phyloP scores from a whole-genome alignment of 2,329 filamentous ascomycete species.

The Clarireedia homoeocarpa region DNA sequence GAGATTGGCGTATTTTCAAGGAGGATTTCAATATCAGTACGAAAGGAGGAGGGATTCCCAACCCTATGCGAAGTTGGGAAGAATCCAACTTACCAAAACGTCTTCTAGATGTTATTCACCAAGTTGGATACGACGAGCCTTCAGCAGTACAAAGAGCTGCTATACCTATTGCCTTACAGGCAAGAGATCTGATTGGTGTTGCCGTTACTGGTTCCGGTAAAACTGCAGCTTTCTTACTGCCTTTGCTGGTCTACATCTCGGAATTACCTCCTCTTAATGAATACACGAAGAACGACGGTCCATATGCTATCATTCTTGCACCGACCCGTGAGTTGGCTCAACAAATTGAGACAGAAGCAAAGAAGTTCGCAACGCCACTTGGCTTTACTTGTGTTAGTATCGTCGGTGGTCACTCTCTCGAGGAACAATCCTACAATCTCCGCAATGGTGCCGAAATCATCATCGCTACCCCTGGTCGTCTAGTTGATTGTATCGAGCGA shows the following conservation, averaged over 20 bases:
- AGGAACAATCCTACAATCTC: conserved; percentile 86
- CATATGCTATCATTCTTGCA: conserved; percentile 93
- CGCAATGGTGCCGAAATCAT: conserved; percentile 94
- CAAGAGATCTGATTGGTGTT: conserved; percentile 93
- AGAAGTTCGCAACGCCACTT: conserved; percentile 82
- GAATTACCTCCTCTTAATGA: conserved; percentile 81
- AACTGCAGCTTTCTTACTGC: conserved; percentile 89
- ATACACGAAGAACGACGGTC: conserved; percentile 83
- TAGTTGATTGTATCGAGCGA: conserved; percentile 94
- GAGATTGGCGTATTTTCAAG: conserved; percentile 99
- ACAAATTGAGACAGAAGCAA: conserved; percentile 91
- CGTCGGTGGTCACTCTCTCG: conserved; percentile 92
- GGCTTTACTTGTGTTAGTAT: conserved; percentile 95
- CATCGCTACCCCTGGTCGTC: conserved; percentile 94
- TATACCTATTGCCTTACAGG: conserved; percentile 89
- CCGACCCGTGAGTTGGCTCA: conserved; percentile 96
- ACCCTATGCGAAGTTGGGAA: conserved; percentile 91
- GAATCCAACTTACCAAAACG: conserved; percentile 75
- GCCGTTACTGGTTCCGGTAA: conserved; percentile 98
- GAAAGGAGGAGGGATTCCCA: conserved; percentile 84
- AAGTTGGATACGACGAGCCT: conserved; percentile 86
- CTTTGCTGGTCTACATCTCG: conserved; percentile 88
- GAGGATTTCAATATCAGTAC: conserved; percentile 96
- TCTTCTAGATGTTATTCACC: conserved; percentile 71
- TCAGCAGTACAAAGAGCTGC: conserved; percentile 88